These are phyloP conservation scores for Phytophthora citricola DNA, from an alignment of 352 stramenopile genomes.

Conservation along the genomic window DNA sequence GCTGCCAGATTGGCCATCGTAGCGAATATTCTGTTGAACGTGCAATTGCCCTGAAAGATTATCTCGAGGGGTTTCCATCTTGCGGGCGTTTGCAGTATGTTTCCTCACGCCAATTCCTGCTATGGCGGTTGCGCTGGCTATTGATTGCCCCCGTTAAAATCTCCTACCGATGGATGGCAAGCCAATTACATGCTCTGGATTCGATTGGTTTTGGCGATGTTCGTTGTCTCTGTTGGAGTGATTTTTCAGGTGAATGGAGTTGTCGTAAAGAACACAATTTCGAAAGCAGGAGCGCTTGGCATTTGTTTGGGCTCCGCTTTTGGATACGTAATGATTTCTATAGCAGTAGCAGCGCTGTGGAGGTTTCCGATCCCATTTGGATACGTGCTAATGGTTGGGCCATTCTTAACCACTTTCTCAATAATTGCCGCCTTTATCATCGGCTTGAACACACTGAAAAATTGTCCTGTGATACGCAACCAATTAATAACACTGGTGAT, in stretches of 20 bases:
- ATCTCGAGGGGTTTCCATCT: neutral
- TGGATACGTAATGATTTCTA: neutral
- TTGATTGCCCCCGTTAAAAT: neutral
- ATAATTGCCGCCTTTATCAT: neutral
- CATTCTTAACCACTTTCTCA: neutral
- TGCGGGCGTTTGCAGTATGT: neutral
- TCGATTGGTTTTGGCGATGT: neutral
- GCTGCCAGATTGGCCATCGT: neutral
- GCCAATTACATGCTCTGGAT: neutral
- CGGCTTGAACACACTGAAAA: neutral
- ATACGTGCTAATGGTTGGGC: neutral
- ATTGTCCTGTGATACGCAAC: neutral
- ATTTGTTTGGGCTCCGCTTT: neutral
- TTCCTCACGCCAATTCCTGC: neutral
- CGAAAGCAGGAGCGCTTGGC: neutral
- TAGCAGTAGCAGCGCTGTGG: neutral
- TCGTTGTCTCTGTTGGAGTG: neutral
- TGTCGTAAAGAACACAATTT: neutral
- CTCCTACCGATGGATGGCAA: neutral
- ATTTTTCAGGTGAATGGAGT: neutral
- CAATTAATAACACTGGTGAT: neutral
- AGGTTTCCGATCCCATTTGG: neutral
- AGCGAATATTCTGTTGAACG: conserved; percentile 1
- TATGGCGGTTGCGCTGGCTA: neutral
- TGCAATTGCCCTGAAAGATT: conserved; percentile 1